A percentile compares a stretch with the other conserved stretches of the same genome.
These are phyloP conservation scores for Xylaria palmicola DNA, from an alignment of 495 filamentous ascomycete species.

Conservation along the genomic window DNA sequence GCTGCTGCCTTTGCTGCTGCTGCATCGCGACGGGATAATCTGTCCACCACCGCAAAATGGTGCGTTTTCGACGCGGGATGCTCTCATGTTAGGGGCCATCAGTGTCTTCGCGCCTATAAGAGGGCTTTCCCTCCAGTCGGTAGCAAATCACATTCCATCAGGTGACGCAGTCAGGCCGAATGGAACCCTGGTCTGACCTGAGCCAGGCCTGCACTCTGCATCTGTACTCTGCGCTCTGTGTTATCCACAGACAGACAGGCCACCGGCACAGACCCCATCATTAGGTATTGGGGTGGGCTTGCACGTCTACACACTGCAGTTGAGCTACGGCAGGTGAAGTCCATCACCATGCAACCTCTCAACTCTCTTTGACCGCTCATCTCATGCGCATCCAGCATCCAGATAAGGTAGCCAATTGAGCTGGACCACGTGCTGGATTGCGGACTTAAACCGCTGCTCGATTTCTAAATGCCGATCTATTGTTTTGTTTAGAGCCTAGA, in stretches of 20 bases:
- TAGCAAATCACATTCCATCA: background rate
- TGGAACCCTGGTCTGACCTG: background rate
- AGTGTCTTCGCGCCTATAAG: background rate
- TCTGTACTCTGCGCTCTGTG: too few species aligned
- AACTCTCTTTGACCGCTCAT: slow-evolving; percentile 1
- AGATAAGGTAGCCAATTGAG: slow-evolving; percentile 4
- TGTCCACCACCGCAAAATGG: background rate
- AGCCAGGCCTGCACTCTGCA: background rate
- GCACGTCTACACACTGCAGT: background rate
- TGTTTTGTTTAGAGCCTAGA: background rate
- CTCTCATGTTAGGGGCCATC: background rate
- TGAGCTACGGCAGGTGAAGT: background rate
- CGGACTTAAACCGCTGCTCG: background rate
- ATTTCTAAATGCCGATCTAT: too few species aligned
- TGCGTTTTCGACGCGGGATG: background rate
- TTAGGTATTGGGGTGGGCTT: background rate
- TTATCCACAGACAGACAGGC: background rate
- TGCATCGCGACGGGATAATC: background rate
- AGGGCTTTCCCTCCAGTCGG: background rate
- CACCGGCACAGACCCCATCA: background rate
- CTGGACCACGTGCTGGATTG: slow-evolving; percentile 1
- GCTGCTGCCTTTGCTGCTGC: too few species aligned
- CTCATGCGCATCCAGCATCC: background rate
- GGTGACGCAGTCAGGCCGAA: slow-evolving; percentile 1
- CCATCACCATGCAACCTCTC: background rate